Percentiles rank a stretch among this genome's conserved stretches.
phyloP scores from a whole-genome alignment of 2,329 filamentous ascomycete species.

The Diaporthe ilicicola region DNA sequence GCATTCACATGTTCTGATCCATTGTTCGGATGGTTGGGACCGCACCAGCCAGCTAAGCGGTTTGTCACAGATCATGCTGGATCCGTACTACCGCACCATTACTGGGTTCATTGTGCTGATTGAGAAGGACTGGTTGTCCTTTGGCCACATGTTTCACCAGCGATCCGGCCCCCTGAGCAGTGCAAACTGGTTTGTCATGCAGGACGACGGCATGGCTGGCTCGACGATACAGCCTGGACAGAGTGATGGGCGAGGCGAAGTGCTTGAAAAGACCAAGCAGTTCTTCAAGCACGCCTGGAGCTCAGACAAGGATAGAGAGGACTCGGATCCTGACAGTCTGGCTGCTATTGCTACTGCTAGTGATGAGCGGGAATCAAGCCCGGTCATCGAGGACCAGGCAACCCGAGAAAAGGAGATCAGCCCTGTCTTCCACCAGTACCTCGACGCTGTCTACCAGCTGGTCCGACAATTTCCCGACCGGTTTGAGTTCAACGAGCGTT shows the following conservation, averaged over 20 bases:
- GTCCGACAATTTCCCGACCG: constrained; percentile 84
- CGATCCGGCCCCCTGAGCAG: constrained; percentile 88
- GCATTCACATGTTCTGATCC: constrained; percentile 94
- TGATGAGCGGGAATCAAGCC: constrained; percentile 35
- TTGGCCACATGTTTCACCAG: constrained; percentile 96
- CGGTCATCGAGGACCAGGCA: constrained; percentile 64
- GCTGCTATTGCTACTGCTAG: constrained; percentile 43
- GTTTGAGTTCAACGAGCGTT: constrained; percentile 97
- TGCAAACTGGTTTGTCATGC: constrained; percentile 92
- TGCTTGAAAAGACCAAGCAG: constrained; percentile 85
- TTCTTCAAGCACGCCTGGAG: constrained; percentile 85
- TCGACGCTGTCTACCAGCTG: constrained; percentile 93
- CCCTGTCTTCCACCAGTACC: constrained; percentile 96
- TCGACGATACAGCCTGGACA: constrained; percentile 69
- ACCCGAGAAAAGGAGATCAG: constrained; percentile 91
- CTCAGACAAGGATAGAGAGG: constrained; percentile 63
- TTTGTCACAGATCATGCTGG: constrained; percentile 89
- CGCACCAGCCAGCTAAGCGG: constrained; percentile 94
- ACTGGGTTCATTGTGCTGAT: constrained; percentile 94
- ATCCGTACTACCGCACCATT: constrained; percentile 93
- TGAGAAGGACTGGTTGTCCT: constrained; percentile 98
- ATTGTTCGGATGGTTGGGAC: constrained; percentile 99
- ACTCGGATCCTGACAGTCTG: constrained; percentile 66
- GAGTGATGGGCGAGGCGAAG: constrained; percentile 71
- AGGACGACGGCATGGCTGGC: constrained; percentile 80